These are phyloP conservation scores for Chlorella sp. DNA, from an alignment of 139 green algal genomes.

Conservation along the genomic window DNA sequence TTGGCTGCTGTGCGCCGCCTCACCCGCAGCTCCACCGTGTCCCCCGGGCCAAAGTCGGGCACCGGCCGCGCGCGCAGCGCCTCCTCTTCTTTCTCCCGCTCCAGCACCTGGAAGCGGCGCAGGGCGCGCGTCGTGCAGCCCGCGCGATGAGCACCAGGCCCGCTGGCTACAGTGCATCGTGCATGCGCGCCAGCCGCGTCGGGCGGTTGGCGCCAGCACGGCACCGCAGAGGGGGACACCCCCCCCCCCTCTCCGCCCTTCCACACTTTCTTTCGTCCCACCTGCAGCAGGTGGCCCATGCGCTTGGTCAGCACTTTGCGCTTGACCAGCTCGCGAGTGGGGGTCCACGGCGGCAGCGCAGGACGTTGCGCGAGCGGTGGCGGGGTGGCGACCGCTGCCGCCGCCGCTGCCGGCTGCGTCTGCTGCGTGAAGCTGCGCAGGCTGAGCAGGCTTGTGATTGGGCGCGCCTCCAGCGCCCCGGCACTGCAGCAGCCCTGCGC, in stretches of 20 bases:
- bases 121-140: too few species aligned
- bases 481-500: too few species aligned
- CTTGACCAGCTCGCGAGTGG: conserved; percentile 53
- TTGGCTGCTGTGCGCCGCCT: too few species aligned
- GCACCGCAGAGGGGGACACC: too few species aligned
- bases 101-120: conserved; percentile 45
- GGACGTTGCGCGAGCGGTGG: background rate
- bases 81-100: conserved; percentile 39
- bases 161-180: too few species aligned
- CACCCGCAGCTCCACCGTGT: conserved; percentile 53
- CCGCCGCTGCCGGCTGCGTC: background rate
- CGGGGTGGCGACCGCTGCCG: background rate
- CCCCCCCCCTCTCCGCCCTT: too few species aligned
- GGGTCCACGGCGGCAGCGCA: conserved; percentile 60
- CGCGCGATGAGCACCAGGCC: too few species aligned
- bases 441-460: conserved; percentile 19
- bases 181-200: too few species aligned
- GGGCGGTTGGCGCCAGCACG: too few species aligned
- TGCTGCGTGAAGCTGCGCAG: conserved; percentile 15
- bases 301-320: conserved; percentile 57
- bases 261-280: too few species aligned
- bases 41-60: conserved; percentile 51
- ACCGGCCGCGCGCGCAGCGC: background rate
- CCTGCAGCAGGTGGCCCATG: conserved; percentile 57
- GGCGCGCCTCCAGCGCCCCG: conserved; percentile 4